A percentile compares a stretch with the other conserved stretches of the same genome.
Evolutionary conservation across 2,329 filamentous ascomycete species (phyloP).

Genomic region (Xylaria multiplex): DNA sequence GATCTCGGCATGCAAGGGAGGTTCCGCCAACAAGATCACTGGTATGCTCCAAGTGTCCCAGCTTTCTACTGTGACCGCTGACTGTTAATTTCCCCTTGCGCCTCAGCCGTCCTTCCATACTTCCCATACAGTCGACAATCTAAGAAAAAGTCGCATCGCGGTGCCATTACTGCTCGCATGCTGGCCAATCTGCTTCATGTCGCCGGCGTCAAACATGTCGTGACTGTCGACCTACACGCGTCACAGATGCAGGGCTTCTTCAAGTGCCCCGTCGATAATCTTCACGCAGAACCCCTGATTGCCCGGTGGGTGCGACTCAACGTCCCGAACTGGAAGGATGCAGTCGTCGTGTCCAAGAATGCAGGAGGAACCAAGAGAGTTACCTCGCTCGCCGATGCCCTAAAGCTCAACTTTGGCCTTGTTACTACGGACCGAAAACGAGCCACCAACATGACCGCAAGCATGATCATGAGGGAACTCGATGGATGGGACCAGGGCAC

Average conservation of each 20-base stretch:
- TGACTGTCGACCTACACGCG: slow-evolving; percentile 95
- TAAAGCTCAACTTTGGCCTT: slow-evolving; percentile 98
- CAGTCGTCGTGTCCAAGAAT: slow-evolving; percentile 98
- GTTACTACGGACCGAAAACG: slow-evolving; percentile 85
- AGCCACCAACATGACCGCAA: slow-evolving; percentile 75
- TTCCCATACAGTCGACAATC: slow-evolving; percentile 99
- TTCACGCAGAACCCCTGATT: slow-evolving; percentile 94
- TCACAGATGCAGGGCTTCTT: slow-evolving; percentile 99
- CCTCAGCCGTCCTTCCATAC: slow-evolving; percentile 84
- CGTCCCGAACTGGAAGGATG: slow-evolving; percentile 86
- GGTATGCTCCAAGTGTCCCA: slow-evolving; percentile 64
- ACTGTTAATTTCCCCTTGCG: slow-evolving; percentile 19
- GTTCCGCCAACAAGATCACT: slow-evolving; percentile 95
- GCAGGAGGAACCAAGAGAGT: slow-evolving; percentile 96
- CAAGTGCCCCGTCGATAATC: slow-evolving; percentile 95
- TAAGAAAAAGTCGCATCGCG: slow-evolving; percentile 97
- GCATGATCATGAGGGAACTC: slow-evolving; percentile 77
- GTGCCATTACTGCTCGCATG: slow-evolving; percentile 96
- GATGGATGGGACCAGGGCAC: slow-evolving; percentile 58
- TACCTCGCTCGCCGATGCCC: slow-evolving; percentile 91
- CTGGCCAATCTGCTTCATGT: slow-evolving; percentile 93
- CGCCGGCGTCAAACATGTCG: slow-evolving; percentile 95
- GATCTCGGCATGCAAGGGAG: slow-evolving; percentile 98
- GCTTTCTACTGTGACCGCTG: slow-evolving; percentile 18
- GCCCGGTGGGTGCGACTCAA: slow-evolving; percentile 95